These are phyloP conservation scores for Laguncularia racemosa DNA, from an alignment of 345 rosid genomes.

Conservation along the genomic window DNA sequence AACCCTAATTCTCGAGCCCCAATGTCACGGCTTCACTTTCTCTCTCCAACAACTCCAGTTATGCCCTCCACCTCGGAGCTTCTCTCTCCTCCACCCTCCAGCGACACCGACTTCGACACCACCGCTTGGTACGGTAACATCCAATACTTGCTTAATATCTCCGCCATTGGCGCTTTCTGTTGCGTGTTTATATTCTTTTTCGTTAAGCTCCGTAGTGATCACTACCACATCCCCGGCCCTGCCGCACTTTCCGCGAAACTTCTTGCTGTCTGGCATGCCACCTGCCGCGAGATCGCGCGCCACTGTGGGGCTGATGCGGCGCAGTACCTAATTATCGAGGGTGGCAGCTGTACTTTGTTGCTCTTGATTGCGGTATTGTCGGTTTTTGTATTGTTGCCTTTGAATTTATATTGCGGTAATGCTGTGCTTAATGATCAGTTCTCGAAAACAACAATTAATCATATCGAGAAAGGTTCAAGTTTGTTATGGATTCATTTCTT, in stretches of 20 bases:
- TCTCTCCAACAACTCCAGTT: conserved; percentile 11
- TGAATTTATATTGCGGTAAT: conserved; percentile 79
- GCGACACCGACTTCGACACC: conserved; percentile 19
- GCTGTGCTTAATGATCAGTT: conserved; percentile 68
- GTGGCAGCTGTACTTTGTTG: conserved; percentile 72
- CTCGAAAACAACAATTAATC: conserved; percentile 79
- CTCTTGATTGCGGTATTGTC: conserved; percentile 44
- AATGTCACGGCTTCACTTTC: background rate
- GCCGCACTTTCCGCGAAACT: conserved; percentile 65
- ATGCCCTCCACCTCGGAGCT: conserved; percentile 12
- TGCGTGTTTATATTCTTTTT: conserved; percentile 84
- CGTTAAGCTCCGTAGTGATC: conserved; percentile 94
- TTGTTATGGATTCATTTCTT: conserved; percentile 83
- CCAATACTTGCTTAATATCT: conserved; percentile 86
- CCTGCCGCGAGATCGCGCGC: conserved; percentile 72
- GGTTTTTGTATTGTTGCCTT: conserved; percentile 58
- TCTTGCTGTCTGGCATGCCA: conserved; percentile 95
- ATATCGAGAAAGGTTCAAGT: conserved; percentile 70
- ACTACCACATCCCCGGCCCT: conserved; percentile 81
- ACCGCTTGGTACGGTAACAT: conserved; percentile 90
- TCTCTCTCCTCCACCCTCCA: conserved; percentile 38
- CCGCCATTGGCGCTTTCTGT: conserved; percentile 65
- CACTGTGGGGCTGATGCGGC: conserved; percentile 98
- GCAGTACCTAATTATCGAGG: conserved; percentile 82
- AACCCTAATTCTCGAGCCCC: background rate